Base-by-base conservation (phyloP, 441 rosid genomes). In the Adansonia gregorii region DNA sequence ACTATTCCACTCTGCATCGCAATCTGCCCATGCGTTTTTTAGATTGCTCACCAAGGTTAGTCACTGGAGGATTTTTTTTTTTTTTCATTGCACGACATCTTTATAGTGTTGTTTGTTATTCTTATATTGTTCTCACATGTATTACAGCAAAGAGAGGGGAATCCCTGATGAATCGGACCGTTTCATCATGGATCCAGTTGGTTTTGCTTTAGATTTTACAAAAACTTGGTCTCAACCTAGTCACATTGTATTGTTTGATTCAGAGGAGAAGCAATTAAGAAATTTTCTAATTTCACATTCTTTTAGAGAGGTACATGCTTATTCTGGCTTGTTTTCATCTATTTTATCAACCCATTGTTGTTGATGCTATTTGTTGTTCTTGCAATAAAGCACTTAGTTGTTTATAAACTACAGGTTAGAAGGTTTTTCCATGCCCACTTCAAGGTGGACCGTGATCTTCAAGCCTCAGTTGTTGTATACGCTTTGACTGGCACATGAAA, bases 381-480 rank as follows among this genome's bases (percentile, higher is more conserved):
- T 45, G 35, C 61, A 17, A 75, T 72, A 15, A 41, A 55, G 39
- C 54, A 46, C 20, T 20, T 75, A 14, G 64, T 22, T 59, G 64
- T 59, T 4, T 27, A 48, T 65, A 35, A 48, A 78, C 73, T 46
- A 76, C 90, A 91, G 97, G 79, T 84, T 4, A 87, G 71, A 80
- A 86, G 92, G 82, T 95, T 91, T 78, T 92, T 92, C 87, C 95
- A 91, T 81, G 87, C 96, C 39, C 97, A 95, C 80, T 93, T 95
- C 87, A 91, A 89, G 82, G 99, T 92, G 76, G 98, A 91, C 75
- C 89, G 95, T 14, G 89, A 90, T 80, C 95, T 92, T 80, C 98
- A 91, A 82, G 84, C 95, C 45, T 89, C 94, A 12, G 94, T 93
- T 19, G 88, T 80, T 49, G 77, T 94, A 24, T 93, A 89, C 79